These are phyloP conservation scores for Avena atlantica DNA, from an alignment of 176 grass and related monocot genomes.

Conservation along the genomic window DNA sequence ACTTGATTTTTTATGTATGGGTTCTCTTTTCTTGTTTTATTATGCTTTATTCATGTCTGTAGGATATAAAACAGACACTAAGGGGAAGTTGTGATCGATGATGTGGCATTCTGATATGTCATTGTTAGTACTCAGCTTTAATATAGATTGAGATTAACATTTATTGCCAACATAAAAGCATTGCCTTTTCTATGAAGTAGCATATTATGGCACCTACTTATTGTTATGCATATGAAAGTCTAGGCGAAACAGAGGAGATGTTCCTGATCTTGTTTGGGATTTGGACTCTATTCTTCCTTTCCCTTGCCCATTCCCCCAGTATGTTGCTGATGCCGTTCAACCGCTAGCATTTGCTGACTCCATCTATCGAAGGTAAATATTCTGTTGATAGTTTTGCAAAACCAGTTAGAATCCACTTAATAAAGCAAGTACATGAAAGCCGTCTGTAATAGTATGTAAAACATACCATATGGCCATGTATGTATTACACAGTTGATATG, in stretches of 20 bases:
- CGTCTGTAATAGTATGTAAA: background rate
- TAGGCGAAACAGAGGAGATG: constrained; percentile 57
- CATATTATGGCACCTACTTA: constrained; percentile 30
- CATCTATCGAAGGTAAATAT: constrained; percentile 64
- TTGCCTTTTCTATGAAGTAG: constrained; percentile 9
- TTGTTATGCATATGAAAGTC: constrained; percentile 65
- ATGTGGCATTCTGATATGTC: background rate
- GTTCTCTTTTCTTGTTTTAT: background rate
- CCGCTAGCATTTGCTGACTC: constrained; percentile 57
- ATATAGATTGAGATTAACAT: constrained; percentile 10
- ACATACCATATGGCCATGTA: background rate
- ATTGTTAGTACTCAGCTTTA: constrained; percentile 8
- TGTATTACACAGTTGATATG: background rate
- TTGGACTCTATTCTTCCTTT: constrained; percentile 91
- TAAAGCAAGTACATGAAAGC: background rate
- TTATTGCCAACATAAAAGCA: constrained; percentile 23
- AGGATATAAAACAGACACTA: background rate
- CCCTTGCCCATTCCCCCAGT: constrained; percentile 63
- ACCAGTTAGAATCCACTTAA: background rate
- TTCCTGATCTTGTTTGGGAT: constrained; percentile 79
- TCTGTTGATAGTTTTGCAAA: constrained; percentile 16
- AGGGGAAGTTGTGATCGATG: background rate
- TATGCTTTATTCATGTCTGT: background rate
- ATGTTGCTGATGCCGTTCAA: constrained; percentile 61
- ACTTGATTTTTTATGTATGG: background rate